These are phyloP conservation scores for Stenocarpella maydis DNA, from an alignment of 2,329 filamentous ascomycete species.

Conservation along the genomic window DNA sequence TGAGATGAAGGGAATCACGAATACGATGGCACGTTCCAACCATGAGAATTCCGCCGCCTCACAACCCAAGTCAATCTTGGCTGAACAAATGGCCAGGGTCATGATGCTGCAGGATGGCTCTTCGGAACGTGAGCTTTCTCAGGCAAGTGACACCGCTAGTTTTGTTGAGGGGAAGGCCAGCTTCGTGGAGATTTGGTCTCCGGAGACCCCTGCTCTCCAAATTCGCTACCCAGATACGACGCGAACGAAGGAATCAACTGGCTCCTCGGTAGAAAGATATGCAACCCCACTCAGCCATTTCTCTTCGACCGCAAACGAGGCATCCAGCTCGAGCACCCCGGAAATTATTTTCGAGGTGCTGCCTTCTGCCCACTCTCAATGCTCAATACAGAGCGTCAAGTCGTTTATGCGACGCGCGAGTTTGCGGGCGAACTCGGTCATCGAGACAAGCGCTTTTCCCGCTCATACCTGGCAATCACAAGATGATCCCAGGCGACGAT, in stretches of 20 bases:
- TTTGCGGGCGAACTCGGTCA: not conserved
- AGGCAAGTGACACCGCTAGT: not conserved
- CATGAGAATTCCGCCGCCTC: not conserved
- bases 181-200: not conserved
- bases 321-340: constrained; percentile 23
- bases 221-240: not conserved
- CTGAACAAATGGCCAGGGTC: constrained; percentile 15
- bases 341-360: not conserved
- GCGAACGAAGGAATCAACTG: constrained; percentile 17
- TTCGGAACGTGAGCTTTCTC: not conserved
- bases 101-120: constrained; percentile 22
- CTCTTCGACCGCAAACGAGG: not conserved
- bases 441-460: too few relatives aligned
- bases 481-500: not conserved
- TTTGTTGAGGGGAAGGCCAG: constrained; percentile 15
- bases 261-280: constrained; percentile 29
- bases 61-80: not conserved
- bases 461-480: not conserved
- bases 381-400: not conserved
- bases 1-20: constrained; percentile 34
- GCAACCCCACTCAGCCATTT: constrained; percentile 30
- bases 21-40: not conserved
- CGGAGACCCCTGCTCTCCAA: constrained; percentile 18
- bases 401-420: constrained; percentile 23
- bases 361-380: not conserved